A percentile compares a stretch with the other conserved stretches of the same genome.
Evolutionary conservation across 495 filamentous ascomycete genomes (phyloP).

Genomic region (Penicillium samsonianum): DNA sequence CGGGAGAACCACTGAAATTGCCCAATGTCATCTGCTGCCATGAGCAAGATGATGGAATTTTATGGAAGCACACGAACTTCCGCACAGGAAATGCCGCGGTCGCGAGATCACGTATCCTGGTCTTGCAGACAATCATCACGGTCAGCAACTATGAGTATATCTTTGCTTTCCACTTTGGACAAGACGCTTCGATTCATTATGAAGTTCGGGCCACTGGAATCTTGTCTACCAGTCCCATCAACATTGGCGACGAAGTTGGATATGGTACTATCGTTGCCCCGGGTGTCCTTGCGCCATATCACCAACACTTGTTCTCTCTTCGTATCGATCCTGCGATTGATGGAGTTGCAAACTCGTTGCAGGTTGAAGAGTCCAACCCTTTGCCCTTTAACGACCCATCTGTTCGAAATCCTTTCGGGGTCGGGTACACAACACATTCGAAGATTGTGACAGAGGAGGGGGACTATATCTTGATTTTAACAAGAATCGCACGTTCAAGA

Average conservation of each 20-base stretch:
- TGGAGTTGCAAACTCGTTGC: constrained; percentile 66
- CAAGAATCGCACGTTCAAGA: constrained; percentile 73
- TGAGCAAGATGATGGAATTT: constrained; percentile 66
- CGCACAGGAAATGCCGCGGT: constrained; percentile 60
- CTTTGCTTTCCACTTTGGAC: constrained; percentile 80
- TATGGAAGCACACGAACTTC: constrained; percentile 72
- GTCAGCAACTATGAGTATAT: constrained; percentile 88
- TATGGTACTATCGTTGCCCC: constrained; percentile 87
- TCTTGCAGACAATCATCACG: constrained; percentile 75
- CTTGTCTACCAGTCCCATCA: constrained; percentile 75
- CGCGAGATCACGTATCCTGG: constrained; percentile 55
- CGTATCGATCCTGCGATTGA: constrained; percentile 83
- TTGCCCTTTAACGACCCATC: constrained; percentile 56
- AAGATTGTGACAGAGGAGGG: constrained; percentile 58
- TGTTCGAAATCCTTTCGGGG: constrained; percentile 72
- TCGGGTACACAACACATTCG: constrained; percentile 64
- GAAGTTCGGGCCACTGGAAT: constrained; percentile 89
- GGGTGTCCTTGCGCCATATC: constrained; percentile 74
- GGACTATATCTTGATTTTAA: constrained; percentile 63
- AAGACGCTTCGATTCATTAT: constrained; percentile 73
- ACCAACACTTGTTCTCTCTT: constrained; percentile 89
- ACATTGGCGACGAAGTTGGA: constrained; percentile 49
- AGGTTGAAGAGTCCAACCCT: constrained; percentile 67
- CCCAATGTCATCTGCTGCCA: constrained; percentile 65
- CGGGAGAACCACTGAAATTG: constrained; percentile 52